Base-by-base conservation (phyloP, 345 rosid genomes). In the Salix purpurea region DNA sequence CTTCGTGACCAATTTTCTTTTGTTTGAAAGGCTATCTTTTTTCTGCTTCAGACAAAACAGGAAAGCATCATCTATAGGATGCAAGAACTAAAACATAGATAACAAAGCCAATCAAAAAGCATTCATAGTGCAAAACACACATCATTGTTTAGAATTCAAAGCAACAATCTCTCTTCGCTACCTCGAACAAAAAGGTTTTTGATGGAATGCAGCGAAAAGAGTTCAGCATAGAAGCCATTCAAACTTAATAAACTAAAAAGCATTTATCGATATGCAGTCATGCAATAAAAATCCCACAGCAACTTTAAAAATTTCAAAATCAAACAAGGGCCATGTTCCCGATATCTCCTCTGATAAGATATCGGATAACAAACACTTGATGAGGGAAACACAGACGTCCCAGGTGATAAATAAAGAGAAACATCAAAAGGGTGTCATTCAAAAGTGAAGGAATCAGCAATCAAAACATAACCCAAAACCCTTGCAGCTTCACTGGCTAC, bases 181-280 rank as follows among this genome's bases (percentile, higher is more conserved):
- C 97, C 98, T 87, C 97, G 95, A 32, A 94, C 28, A 71, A 92
- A 66, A 94, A 93, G 81, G 89, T 91, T 10, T 78, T 52, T 4
- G 82, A n/a, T 0, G 94, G 87, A 88, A 86, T 79, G 76, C 37
- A 70, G n/a, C 97, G 91, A 32, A 89, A 74, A 67, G 97, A 82
- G 70, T 83, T 88, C 13, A 91, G 74, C 90, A 92, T 76, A 32
- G 91, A 48, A 15, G 54, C 54, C 54, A 48, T 81, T 4, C 54
- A 15, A 48, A 21, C 54, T 14, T 5, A 0, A 48, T 4, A 5
- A 48, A 48, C 18, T 48, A 15, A 18, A 16, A 48, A 48, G 5
- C 54, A 48, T 48, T 14, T 48, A 48, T 14, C 54, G 15, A 48
- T 48, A 48, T 48, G 6, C 54, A 48, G 16, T 48, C 54, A n/a